Evolutionary conservation across 2,329 filamentous ascomycete genomes (phyloP), one percentile per base, ranked within the genome.

Genomic region (Stagonosporopsis rhizophila): DNA sequence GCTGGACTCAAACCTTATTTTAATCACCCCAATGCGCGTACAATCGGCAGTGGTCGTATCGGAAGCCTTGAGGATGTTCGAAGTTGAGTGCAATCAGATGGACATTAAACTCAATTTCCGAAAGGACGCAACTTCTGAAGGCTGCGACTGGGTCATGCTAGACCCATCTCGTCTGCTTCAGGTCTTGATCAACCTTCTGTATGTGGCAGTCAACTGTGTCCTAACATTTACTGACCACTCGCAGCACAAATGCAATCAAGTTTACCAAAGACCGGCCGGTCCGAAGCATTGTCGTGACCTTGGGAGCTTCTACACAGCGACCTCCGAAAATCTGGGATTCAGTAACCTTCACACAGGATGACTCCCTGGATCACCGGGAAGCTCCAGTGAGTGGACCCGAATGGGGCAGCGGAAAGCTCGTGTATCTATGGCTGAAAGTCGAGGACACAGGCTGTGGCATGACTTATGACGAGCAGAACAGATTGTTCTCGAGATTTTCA

Each of bases 361-460:
- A 50, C 20, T 19, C 28, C 8, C 30, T 14, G 12, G 15, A 32
- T n/a, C 23, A 51, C 15, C 17, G 51, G 6, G 15, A 42, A 11
- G 34, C 64, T 3, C 35, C 67, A 1, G 52, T 58, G 5, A 46
- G 62, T 8, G 55, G 62, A 5, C 22, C 56, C 0, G 69, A 70
- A 19, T 77, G 74, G 73, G 72, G 69, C 1, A 62, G 62, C 14
- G 75, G 72, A 28, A 59, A 67, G 6, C 70, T 69, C n/a, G 60
- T 73, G 1, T 79, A 74, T 51, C 52, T 76, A 1, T 72, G 68
- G 60, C 61, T 75, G 4, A 68, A 71, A 22, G 73, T 79, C 6
- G 59, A 69, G 27, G 77, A 79, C 42, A 77, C 74, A 0, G 78
- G 78, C 5, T 70, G 74, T 19, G 77, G 77, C 1, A 73, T 79